phyloP scores from a whole-genome alignment of 2,329 filamentous ascomycete genomes.

The Ceratocystis ficicola region DNA sequence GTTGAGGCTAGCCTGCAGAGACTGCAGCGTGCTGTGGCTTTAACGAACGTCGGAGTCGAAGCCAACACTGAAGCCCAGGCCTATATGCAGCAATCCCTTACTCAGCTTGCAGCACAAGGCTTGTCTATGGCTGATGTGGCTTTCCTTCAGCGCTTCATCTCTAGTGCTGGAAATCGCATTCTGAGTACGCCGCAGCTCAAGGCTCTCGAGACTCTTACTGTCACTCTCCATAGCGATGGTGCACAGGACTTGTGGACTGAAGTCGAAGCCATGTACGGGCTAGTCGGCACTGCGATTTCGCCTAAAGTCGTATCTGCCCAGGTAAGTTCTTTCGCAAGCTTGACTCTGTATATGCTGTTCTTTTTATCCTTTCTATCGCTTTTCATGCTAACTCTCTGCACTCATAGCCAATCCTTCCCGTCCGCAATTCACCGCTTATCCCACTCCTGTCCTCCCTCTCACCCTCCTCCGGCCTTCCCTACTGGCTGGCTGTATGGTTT shows the following conservation, averaged over 20 bases:
- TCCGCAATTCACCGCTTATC: slow-evolving; percentile 46
- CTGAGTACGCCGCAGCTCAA: slow-evolving; percentile 8
- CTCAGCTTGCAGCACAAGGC: slow-evolving; percentile 19
- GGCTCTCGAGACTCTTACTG: slow-evolving; percentile 10
- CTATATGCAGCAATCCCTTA: neutral
- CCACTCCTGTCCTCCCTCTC: slow-evolving; percentile 37
- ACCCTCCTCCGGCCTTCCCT: slow-evolving; percentile 31
- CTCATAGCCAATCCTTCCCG: slow-evolving; percentile 43
- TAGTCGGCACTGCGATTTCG: slow-evolving; percentile 24
- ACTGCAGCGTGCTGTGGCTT: slow-evolving; percentile 29
- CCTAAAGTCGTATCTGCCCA: slow-evolving; percentile 30
- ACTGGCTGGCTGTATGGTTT: slow-evolving; percentile 42
- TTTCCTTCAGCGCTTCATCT: slow-evolving; percentile 22
- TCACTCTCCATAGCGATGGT: slow-evolving; percentile 17
- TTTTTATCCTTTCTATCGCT: slow-evolving; percentile 17
- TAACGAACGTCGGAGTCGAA: neutral
- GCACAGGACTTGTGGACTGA: slow-evolving; percentile 24
- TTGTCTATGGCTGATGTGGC: slow-evolving; percentile 22
- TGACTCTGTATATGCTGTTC: neutral
- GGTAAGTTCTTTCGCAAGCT: slow-evolving; percentile 30
- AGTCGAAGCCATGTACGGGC: slow-evolving; percentile 31
- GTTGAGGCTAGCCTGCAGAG: slow-evolving; percentile 41
- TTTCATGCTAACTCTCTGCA: no score
- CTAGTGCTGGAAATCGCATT: slow-evolving; percentile 6
- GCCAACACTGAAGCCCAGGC: neutral